These are phyloP conservation scores for Butyriboletus appendiculatus DNA, from an alignment of 1,284 basidiomycete genomes.

Conservation along the genomic window DNA sequence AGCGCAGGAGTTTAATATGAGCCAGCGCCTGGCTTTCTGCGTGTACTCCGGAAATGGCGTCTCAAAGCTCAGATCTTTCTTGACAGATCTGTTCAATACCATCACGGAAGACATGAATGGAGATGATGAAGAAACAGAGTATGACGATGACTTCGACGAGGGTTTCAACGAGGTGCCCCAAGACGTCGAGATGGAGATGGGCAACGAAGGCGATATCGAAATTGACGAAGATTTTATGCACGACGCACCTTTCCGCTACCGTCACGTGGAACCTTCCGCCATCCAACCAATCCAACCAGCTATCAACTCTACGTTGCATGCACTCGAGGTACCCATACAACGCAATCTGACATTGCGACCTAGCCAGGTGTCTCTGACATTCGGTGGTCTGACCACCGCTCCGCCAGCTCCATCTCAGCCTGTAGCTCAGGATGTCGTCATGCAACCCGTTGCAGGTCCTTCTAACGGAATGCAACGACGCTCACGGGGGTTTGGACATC, in stretches of 20 bases:
- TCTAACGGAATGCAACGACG: conserved; percentile 31
- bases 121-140: conserved; percentile 68
- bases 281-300: conserved; percentile 34
- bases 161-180: conserved; percentile 49
- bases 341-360: conserved; percentile 31
- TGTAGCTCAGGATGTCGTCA: conserved; percentile 16
- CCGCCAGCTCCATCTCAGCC: conserved; percentile 6
- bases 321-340: conserved; percentile 35
- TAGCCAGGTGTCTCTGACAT: conserved; percentile 13
- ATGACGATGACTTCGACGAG: conserved; percentile 67
- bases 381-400: conserved; percentile 5
- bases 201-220: conserved; percentile 44
- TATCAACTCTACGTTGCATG: conserved; percentile 17
- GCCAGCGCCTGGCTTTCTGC: conserved; percentile 93
- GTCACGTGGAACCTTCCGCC: conserved; percentile 8
- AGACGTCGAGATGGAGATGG: conserved; percentile 53
- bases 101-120: conserved; percentile 68
- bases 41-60: conserved; percentile 97
- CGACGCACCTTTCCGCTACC: conserved; percentile 33
- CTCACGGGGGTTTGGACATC: conserved; percentile 50
- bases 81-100: conserved; percentile 71
- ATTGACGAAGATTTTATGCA: conserved; percentile 40
- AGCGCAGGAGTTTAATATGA: conserved; percentile 86
- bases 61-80: conserved; percentile 75
- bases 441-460: conserved; percentile 16